phyloP scores from a whole-genome alignment of 2,329 filamentous ascomycete species.

The Fusarium oligoseptatum region DNA sequence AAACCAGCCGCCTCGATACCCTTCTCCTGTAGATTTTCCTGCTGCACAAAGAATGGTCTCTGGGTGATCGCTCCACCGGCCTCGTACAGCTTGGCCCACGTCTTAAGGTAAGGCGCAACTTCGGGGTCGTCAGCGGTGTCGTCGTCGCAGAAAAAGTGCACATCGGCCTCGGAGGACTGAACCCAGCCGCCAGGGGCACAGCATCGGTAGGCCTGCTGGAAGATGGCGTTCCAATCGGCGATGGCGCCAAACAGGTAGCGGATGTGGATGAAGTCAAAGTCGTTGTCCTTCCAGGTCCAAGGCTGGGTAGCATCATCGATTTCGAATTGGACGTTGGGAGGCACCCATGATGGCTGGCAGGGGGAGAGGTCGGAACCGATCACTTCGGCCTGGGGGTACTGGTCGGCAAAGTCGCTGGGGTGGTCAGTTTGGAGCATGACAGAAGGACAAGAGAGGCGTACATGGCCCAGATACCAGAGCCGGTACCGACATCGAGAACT shows the following conservation, averaged over 20 bases:
- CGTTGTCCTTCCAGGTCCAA: slow-evolving; percentile 38
- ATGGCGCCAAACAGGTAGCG: slow-evolving; percentile 41
- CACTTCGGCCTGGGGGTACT: slow-evolving; percentile 31
- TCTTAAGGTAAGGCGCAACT: slow-evolving; percentile 21
- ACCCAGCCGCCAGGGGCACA: slow-evolving; percentile 38
- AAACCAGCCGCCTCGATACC: slow-evolving; percentile 39
- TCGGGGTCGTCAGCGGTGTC: slow-evolving; percentile 32
- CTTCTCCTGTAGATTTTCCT: slow-evolving; percentile 28
- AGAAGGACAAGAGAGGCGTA: background rate
- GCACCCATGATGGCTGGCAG: slow-evolving; percentile 40
- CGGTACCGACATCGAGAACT: slow-evolving; percentile 44
- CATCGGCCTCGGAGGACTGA: slow-evolving; percentile 38
- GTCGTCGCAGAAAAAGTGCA: slow-evolving; percentile 37
- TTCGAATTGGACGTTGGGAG: slow-evolving; percentile 40
- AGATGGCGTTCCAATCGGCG: slow-evolving; percentile 34
- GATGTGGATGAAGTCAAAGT: slow-evolving; percentile 40
- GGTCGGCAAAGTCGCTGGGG: slow-evolving; percentile 39
- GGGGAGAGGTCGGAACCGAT: slow-evolving; percentile 41
- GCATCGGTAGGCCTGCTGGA: slow-evolving; percentile 35
- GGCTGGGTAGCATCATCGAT: slow-evolving; percentile 37
- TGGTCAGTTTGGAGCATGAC: background rate
- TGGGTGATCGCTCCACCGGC: slow-evolving; percentile 13
- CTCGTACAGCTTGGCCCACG: slow-evolving; percentile 26
- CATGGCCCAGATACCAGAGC: slow-evolving; percentile 41
- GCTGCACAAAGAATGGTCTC: slow-evolving; percentile 31